Percentiles rank a stretch among this genome's conserved stretches.
Conservation (phyloP, 495 filamentous ascomycete genomes). For the Penicillium fimorum region DNA sequence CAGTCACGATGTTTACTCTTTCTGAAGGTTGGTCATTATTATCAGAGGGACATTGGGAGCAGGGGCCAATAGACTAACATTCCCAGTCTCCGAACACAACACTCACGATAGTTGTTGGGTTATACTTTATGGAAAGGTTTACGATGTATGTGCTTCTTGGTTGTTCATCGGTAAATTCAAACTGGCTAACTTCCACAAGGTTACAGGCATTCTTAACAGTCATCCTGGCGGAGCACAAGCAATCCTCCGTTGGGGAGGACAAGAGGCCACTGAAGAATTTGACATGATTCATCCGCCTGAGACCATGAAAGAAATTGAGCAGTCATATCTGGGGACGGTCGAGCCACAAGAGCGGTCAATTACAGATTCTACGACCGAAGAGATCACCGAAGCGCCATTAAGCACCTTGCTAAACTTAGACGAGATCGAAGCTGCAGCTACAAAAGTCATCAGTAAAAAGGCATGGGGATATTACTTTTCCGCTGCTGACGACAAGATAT, state of each 20-base stretch:
- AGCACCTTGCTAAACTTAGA: slow-evolving; percentile 22
- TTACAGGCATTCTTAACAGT: slow-evolving; percentile 44
- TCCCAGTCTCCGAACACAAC: slow-evolving; percentile 6
- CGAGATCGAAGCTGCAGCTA: slow-evolving; percentile 66
- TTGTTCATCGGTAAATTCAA: not conserved
- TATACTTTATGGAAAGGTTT: slow-evolving; percentile 12
- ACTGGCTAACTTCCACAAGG: not conserved
- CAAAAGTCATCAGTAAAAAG: slow-evolving; percentile 54
- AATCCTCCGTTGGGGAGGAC: slow-evolving; percentile 64
- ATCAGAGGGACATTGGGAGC: no score
- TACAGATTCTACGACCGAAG: no score
- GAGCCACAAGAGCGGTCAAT: not conserved
- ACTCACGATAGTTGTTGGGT: slow-evolving; percentile 10
- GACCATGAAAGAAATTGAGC: not conserved
- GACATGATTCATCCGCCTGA: slow-evolving; percentile 1
- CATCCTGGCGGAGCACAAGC: slow-evolving; percentile 67
- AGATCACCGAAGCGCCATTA: not conserved
- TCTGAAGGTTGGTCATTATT: no score
- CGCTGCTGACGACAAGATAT: slow-evolving; percentile 67
- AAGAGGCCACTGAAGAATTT: slow-evolving; percentile 51
- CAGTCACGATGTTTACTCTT: no score
- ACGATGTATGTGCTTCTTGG: not conserved
- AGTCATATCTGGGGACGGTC: not conserved
- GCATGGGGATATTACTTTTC: slow-evolving; percentile 72
- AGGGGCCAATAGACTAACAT: no score